Conservation (phyloP, 768 basidiomycete genomes). For the Lactarius hengduanensis region DNA sequence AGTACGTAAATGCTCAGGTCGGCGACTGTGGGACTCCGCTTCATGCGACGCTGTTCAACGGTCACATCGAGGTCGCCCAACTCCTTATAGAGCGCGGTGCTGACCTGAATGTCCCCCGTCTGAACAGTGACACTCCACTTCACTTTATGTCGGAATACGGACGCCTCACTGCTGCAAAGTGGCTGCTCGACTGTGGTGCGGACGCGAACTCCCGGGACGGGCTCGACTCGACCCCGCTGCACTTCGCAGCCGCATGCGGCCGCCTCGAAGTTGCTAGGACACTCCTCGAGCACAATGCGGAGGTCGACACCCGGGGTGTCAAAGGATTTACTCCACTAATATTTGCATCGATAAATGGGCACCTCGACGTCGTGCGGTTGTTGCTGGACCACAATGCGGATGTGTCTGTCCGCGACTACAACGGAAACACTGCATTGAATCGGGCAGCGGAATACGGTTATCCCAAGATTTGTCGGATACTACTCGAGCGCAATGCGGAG, state of each 20-base stretch:
- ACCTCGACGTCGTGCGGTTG: no score
- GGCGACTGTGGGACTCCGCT: not conserved
- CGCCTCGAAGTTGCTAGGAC: not conserved
- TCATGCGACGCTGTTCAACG: not conserved
- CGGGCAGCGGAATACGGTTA: no score
- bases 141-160: not conserved
- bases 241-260: not conserved
- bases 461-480: no score
- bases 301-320: not conserved
- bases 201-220: not conserved
- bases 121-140: not conserved
- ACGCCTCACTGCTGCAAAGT: not conserved
- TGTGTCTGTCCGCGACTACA: no score
- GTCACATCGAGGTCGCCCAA: not conserved
- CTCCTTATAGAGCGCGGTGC: not conserved
- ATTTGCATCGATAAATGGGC: no score
- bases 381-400: not conserved
- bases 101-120: not conserved
- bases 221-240: not conserved
- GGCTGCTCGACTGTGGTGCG: not conserved
- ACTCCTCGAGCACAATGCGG: not conserved
- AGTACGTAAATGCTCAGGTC: accelerated
- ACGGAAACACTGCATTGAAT: no score
- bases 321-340: no score
- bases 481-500: no score